These are phyloP conservation scores for Penicillium olsonii DNA, from an alignment of 2,329 filamentous ascomycete species.

Conservation along the genomic window DNA sequence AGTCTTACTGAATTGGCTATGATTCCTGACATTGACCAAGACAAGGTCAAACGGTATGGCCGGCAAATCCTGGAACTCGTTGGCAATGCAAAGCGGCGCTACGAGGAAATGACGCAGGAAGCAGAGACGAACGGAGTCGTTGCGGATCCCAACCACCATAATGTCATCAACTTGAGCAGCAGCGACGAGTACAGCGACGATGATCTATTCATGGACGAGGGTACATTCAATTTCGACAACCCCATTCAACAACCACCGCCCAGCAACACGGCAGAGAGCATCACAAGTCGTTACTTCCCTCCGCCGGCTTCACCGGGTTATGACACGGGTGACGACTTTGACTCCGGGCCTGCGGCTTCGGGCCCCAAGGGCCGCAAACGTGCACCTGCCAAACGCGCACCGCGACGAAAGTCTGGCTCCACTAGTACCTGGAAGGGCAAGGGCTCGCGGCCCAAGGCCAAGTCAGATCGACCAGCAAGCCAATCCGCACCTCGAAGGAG, in stretches of 20 bases:
- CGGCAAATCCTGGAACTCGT: conserved; percentile 46
- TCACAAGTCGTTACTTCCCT: conserved; percentile 40
- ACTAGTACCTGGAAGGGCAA: conserved; percentile 27
- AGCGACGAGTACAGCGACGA: conserved; percentile 43
- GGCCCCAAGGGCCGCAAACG: conserved; percentile 28
- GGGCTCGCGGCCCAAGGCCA: conserved; percentile 26
- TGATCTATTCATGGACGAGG: conserved; percentile 34
- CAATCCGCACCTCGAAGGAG: conserved; percentile 26
- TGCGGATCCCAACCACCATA: conserved; percentile 48
- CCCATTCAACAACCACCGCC: conserved; percentile 15
- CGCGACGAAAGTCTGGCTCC: conserved; percentile 28
- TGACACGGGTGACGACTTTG: conserved; percentile 26
- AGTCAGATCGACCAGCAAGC: conserved; percentile 22
- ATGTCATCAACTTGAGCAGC: conserved; percentile 47
- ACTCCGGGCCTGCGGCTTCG: conserved; percentile 17
- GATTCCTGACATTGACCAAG: conserved; percentile 46
- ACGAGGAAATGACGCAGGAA: conserved; percentile 47
- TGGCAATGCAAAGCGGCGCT: conserved; percentile 41
- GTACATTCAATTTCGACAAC: conserved; percentile 25
- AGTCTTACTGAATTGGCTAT: conserved; percentile 40
- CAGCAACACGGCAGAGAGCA: conserved; percentile 17
- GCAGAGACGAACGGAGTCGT: conserved; percentile 51
- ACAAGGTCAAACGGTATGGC: conserved; percentile 49
- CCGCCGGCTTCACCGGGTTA: conserved; percentile 23
- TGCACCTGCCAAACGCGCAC: conserved; percentile 24